Evolutionary conservation across 164 flowering plant genomes (phyloP).

Genomic region (Cinnamomum micranthum): DNA sequence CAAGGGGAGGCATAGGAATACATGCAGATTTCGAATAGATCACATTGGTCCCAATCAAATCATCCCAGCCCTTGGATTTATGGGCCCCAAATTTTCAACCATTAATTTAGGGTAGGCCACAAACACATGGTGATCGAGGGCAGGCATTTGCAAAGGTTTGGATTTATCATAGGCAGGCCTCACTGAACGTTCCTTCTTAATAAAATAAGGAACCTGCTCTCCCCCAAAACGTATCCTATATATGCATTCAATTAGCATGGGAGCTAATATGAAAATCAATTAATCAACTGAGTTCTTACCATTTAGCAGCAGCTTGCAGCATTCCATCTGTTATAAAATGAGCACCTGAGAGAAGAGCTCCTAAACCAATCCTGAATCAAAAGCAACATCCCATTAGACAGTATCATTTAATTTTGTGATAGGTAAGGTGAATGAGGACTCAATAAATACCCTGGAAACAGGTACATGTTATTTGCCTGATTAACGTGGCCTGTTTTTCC

Average conservation of each 20-base stretch:
- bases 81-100: no score
- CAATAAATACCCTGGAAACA: slow-evolving; percentile 86
- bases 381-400: slow-evolving; percentile 4
- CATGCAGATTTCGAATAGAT: no score
- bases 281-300: slow-evolving; percentile 39
- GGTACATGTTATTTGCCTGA: slow-evolving; percentile 99
- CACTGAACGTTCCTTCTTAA: no score
- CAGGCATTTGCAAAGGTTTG: no score
- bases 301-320: slow-evolving; percentile 94
- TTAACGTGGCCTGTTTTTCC: slow-evolving; percentile 90
- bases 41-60: no score
- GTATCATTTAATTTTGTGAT: slow-evolving; percentile 1
- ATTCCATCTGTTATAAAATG: slow-evolving; percentile 82
- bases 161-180: no score
- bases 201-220: no score
- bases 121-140: no score
- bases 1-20: no score
- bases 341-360: slow-evolving; percentile 85
- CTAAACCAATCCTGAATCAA: slow-evolving; percentile 83
- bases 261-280: not conserved
- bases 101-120: no score
- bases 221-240: not conserved
- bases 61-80: no score
- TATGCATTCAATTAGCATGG: not conserved
- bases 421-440: slow-evolving; percentile 1